phyloP scores from a whole-genome alignment of 2,329 filamentous ascomycete genomes.

The Sclerotinia nivalis region DNA sequence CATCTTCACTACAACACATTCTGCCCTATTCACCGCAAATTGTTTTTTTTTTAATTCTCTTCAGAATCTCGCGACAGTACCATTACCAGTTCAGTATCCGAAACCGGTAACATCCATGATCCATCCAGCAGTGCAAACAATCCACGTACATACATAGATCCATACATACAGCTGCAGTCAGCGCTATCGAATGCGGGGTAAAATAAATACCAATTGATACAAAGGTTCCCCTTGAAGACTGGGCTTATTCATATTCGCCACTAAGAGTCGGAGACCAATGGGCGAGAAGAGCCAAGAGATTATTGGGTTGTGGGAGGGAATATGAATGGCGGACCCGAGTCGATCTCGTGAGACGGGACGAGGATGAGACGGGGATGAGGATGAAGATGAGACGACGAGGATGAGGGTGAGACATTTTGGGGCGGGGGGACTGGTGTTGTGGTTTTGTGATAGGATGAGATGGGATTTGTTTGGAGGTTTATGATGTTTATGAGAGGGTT shows the following conservation, averaged over 20 bases:
- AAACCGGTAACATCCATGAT: background rate
- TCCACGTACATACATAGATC: background rate
- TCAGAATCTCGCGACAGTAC: background rate
- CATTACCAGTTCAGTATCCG: background rate
- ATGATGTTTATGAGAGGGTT: no score
- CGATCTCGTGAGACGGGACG: background rate
- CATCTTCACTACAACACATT: background rate
- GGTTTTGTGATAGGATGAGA: no score
- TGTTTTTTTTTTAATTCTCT: background rate
- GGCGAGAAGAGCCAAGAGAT: background rate
- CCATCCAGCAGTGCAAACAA: background rate
- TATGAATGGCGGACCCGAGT: constrained; percentile 10
- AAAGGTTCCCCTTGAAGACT: background rate
- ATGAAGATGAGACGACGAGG: no score
- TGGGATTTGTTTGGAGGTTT: no score
- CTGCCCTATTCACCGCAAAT: background rate
- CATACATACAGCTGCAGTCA: background rate
- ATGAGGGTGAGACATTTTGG: no score
- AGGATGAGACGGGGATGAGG: no score
- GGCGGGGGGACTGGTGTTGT: no score
- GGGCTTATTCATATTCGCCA: background rate
- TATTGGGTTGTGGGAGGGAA: background rate
- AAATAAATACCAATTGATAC: background rate
- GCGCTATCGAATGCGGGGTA: constrained; percentile 12
- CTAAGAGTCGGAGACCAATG: background rate